Percentiles rank a stretch among this genome's conserved stretches.
Conservation (phyloP, 2,329 filamentous ascomycete species). For the Trichothecium sympodiale region DNA sequence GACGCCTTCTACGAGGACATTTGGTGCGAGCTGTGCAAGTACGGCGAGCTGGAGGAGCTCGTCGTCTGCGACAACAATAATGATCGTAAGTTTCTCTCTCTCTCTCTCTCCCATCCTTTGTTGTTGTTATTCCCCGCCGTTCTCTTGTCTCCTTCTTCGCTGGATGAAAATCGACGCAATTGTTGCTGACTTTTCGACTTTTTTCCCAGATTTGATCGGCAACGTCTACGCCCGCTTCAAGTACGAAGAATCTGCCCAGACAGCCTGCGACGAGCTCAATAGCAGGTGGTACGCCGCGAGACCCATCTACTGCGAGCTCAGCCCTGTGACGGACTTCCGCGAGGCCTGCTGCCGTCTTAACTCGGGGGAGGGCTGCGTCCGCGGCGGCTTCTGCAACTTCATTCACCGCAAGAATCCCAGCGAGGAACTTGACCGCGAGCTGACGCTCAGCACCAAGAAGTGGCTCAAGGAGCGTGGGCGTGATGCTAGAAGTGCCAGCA, state of each 20-base stretch:
- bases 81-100: slow-evolving; percentile 53
- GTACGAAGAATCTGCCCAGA: slow-evolving; percentile 93
- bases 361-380: slow-evolving; percentile 85
- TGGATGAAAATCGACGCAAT: too few relatives aligned
- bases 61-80: slow-evolving; percentile 99
- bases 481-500: slow-evolving; percentile 70
- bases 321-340: slow-evolving; percentile 92
- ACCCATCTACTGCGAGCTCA: slow-evolving; percentile 96
- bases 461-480: slow-evolving; percentile 79
- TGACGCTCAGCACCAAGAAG: slow-evolving; percentile 87
- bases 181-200: too few relatives aligned
- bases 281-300: slow-evolving; percentile 92
- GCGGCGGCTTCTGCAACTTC: slow-evolving; percentile 98
- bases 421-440: slow-evolving; percentile 76
- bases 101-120: background rate
- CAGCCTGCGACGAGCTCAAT: slow-evolving; percentile 89
- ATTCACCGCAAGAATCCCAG: slow-evolving; percentile 95
- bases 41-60: slow-evolving; percentile 92
- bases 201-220: slow-evolving; percentile 77
- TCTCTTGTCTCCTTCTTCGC: too few relatives aligned
- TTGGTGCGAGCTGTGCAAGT: slow-evolving; percentile 99
- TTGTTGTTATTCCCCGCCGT: too few relatives aligned
- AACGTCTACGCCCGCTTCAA: slow-evolving; percentile 99
- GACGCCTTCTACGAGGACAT: slow-evolving; percentile 99
- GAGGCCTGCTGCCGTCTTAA: slow-evolving; percentile 96